Percentiles rank a stretch among this genome's conserved stretches.
phyloP scores from a whole-genome alignment of 345 rosid species.

The Nephelium lappaceum region DNA sequence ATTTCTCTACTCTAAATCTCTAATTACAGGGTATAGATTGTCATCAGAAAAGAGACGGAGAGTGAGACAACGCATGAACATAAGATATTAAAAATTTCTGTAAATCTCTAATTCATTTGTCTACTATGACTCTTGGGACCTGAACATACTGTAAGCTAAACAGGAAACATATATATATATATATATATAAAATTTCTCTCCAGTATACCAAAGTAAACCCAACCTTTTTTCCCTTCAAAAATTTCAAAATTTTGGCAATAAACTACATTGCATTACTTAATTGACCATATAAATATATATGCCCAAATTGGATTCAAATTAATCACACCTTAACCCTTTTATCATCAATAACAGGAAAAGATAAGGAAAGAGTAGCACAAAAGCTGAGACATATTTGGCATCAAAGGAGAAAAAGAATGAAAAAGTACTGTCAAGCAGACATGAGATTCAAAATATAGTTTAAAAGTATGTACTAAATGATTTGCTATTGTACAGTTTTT shows the following conservation, averaged over 20 bases:
- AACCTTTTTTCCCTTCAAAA: not conserved
- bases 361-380: not conserved
- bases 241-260: not conserved
- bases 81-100: not conserved
- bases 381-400: not conserved
- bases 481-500: too few relatives aligned
- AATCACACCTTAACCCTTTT: not conserved
- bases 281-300: not conserved
- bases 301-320: not conserved
- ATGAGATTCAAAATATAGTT: not conserved
- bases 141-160: not conserved
- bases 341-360: not conserved
- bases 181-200: too few relatives aligned
- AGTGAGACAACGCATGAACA: not conserved
- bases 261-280: not conserved
- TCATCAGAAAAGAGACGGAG: not conserved
- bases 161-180: not conserved
- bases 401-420: slow-evolving; percentile 3
- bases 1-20: not conserved
- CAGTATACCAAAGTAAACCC: too few relatives aligned
- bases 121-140: not conserved
- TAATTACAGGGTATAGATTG: not conserved
- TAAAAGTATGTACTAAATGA: not conserved
- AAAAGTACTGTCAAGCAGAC: not conserved
- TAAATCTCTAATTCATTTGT: too few relatives aligned